Percentiles rank a stretch among this genome's conserved stretches.
phyloP scores from a whole-genome alignment of 345 rosid genomes.

The Moricandia moricandioides region DNA sequence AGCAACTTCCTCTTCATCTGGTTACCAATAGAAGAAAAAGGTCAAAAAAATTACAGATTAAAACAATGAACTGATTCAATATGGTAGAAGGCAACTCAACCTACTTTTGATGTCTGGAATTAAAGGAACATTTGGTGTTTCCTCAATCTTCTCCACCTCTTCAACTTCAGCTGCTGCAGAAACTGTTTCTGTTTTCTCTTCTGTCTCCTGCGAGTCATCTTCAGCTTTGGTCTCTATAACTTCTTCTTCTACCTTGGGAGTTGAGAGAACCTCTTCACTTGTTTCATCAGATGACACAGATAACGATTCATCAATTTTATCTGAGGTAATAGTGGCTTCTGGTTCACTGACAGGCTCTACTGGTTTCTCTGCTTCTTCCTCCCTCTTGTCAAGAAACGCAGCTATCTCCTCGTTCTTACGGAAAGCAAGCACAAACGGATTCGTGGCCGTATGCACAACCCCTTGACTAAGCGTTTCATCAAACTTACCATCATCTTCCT shows the following conservation, averaged over 20 bases:
- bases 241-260: constrained; percentile 38
- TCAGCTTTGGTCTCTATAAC: constrained; percentile 35
- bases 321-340: constrained; percentile 26
- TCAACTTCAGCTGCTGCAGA: constrained; percentile 25
- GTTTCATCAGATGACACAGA: constrained; percentile 39
- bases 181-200: too few relatives aligned
- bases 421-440: constrained; percentile 78
- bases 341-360: constrained; percentile 30
- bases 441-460: constrained; percentile 62
- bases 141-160: constrained; percentile 33
- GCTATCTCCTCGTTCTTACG: constrained; percentile 71
- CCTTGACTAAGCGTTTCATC: constrained; percentile 51
- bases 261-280: constrained; percentile 39
- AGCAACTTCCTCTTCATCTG: constrained; percentile 41
- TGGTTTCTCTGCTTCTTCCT: constrained; percentile 44
- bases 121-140: constrained; percentile 35
- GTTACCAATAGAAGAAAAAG: constrained; percentile 20
- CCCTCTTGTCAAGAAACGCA: constrained; percentile 69
- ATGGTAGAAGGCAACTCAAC: constrained; percentile 10
- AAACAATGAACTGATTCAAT: constrained; percentile 10
- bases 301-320: not conserved
- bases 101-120: constrained; percentile 41
- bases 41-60: constrained; percentile 5
- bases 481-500: constrained; percentile 50
- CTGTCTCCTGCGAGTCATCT: constrained; percentile 27